Base-by-base conservation (phyloP, 2,329 filamentous ascomycete genomes). In the Ascomycota sp. region DNA sequence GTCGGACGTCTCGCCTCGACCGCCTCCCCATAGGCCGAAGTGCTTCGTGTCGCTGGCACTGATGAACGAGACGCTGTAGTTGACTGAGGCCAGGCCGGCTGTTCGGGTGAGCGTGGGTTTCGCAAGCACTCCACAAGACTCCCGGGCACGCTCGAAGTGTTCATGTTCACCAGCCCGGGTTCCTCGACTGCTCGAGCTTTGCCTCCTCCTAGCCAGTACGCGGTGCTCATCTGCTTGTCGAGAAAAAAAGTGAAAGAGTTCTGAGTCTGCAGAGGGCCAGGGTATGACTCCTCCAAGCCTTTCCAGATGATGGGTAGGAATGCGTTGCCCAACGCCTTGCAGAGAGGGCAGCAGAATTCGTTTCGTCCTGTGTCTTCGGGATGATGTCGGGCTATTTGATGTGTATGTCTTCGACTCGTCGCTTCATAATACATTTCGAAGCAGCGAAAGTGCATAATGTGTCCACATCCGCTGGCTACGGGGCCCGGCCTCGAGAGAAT, bases 361-460 rank as follows among this genome's bases (percentile, higher is more conserved):
- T 91, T 78, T 26, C 69, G 61, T 13, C 66, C 61, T 2, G 81
- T 64, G 32, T 75, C 67, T 48, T 98, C 91, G 0, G 89, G 89
- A 42, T 95, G 89, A 42, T 93, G 81, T 10, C 89, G 69, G 7
- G 89, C 85, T 49, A 98, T 93, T 48, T 98, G 89, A 43, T 89
- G 81, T 13, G 69, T 69, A 46, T 98, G 91, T 24, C 89, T 70
- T 35, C 85, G 68, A 31, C 75, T 64, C 1, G 82, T 92, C 4
- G 86, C 82, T 27, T 79, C 70, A 38, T 81, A 77, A 45, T 95
- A 98, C 25, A 78, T 69, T 43, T 94, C 83, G 46, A 98, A 98
- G 53, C 89, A 98, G 40, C 69, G 73, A 48, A 80, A 95, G 50
- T 98, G 89, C 89, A 98, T 98, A 44, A 98, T 91, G 50, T 98